Evolutionary conservation across 2,329 filamentous ascomycete species (phyloP), one percentile per base, ranked within the genome.

Genomic region (Chaetothyriales sp.): DNA sequence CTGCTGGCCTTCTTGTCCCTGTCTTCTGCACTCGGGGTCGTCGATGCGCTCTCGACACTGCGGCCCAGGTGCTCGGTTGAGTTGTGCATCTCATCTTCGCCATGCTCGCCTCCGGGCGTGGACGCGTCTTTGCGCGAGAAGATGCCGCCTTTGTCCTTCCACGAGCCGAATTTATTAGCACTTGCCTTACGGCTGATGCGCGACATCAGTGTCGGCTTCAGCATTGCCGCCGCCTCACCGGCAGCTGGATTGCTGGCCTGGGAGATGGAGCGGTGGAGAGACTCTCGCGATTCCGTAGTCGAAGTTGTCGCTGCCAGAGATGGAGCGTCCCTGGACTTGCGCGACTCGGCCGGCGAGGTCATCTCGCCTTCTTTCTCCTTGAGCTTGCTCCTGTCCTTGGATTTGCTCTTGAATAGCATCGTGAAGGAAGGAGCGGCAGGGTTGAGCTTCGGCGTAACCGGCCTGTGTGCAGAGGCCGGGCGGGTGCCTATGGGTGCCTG

Each of bases 381-480:
- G 47, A 53, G 51, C 43, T 51, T 62, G 50, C 25, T 53, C 45
- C 70, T 69, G 37, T 64, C 66, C 49, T 72, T 69, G 40, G 70
- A 47, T 8, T 47, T 47, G 33, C 69, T 70, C 59, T 67, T 69
- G 60, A 92, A 79, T 40, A 82, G 77, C 8, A 77, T 82, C 68
- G 85, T 90, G 65, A 97, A 97, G 0, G 85, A 86, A 7, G 89
- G 89, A 0, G 90, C 92, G 5, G 86, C 80, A 6, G 92, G 92
- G 62, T 98, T 97, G 25, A 97, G 75, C 60, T 77, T 76, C 46
- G 80, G 61, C 68, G 82, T 72, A 43, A 73, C 63, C 49, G 69
- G 70, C 66, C 81, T 67, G 64, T 82, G 71, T 62, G 74, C 72
- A 46, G 73, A 72, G 62, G 77, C 66, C 66, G 85, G 87, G 2